Evolutionary conservation across 768 basidiomycete genomes (phyloP), one percentile per base, ranked within the genome.

Genomic region (Trametes coccinea): DNA sequence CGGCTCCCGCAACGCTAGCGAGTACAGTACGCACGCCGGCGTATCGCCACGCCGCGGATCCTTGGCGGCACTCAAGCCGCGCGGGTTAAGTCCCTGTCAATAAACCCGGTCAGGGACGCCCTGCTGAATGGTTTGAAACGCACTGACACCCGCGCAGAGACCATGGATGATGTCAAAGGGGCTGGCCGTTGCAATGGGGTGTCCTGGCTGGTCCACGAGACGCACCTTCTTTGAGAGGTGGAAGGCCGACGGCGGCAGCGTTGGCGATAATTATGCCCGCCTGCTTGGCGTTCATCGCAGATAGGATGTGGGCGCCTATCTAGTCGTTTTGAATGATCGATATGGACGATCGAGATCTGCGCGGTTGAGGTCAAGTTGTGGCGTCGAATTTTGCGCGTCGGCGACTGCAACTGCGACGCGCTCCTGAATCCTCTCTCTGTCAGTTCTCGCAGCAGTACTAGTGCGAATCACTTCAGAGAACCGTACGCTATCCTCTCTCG

Each of bases 1-100:
- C 27, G 22, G 16, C 30, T 37, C 8, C 27, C n/a, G 22, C 29
- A 16, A 22, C 7, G 3, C 34, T 2, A 10, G 1, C 45, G 46
- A 40, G 9, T 53, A 41, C 22, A 29, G 43, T 34, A 7, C 27
- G 11, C 11, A n/a, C 10, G 5, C 46, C 56, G 56, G 56, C 22
- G 39, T 39, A 48, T 57, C 30, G 56, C 56, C 47, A 57, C 55
- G 7, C 46, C 47, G 56, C 46, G 47, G 56, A 57, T 49, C 56
- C 30, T 22, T 43, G 40, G 52, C 17, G 14, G 22, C 29, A 16
- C 29, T 31, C 13, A 31, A 17, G 31, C 5, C 33, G 34, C 13
- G 16, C 53, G 39, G 55, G 41, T 13, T 56, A 17, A 48, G 31
- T 40, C 30, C 11, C 47, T 57, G 56, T 49, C 56, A 56, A 34